Base-by-base conservation (phyloP, 1,139 yeast genomes). In the Suhomyces anneliseae region DNA sequence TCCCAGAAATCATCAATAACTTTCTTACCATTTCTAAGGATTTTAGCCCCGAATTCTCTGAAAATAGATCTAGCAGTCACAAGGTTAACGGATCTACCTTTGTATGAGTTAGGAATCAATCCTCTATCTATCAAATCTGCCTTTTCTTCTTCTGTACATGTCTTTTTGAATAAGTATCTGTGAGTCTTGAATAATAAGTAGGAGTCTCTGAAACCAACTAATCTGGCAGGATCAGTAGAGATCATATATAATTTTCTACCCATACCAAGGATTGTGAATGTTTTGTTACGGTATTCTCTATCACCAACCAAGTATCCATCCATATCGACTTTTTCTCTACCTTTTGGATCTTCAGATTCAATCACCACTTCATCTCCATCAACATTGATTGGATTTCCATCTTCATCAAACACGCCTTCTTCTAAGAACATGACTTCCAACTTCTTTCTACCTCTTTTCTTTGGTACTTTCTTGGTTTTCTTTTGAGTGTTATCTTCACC, bases 191-290 rank as follows among this genome's bases (percentile, higher is more conserved):
- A 93, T 52, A 93, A 75, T 47, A 90, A 75, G 60, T 93, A 92
- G 1, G 97, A 90, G 64, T 93, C 99, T 58, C 98, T 78, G 68
- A 90, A 90, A 3, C 98, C 98, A 56, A 92, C 90, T 58, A 92
- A 82, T 55, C 98, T 78, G 0, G 99, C 98, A 1, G 97, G 97
- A 62, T 92, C 98, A 0, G 98, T 92, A 2, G 97, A 87, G 40
- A 93, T 79, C 96, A 93, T 90, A 65, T 82, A 93, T 49, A 85
- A 74, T 52, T 83, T 76, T 36, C 82, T 79, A 4, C 96, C 97
- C 49, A 85, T 80, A 5, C 87, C 90, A 38, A 78, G 68, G 9
- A 92, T 79, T 5, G 89, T 88, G 67, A 93, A 93, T 0, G 95
- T 83, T 51, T 92, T 84, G 52, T 90, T 87, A 50, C 93, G 76